Evolutionary conservation across 768 basidiomycete species (phyloP).

Genomic region (Panaeolus papilionaceus): DNA sequence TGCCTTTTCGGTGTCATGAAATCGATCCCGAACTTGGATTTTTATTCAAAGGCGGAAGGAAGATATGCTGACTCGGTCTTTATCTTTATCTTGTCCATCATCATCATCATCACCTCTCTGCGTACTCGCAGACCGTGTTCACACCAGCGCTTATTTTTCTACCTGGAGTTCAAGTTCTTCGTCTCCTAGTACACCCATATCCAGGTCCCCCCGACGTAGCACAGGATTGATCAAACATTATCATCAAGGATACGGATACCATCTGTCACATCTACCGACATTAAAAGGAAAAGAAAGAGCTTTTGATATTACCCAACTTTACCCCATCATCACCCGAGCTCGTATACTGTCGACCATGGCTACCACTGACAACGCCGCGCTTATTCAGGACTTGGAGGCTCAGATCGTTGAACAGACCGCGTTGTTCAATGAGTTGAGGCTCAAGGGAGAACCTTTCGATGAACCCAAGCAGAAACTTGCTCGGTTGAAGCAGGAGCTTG

Average conservation of each 20-base stretch:
- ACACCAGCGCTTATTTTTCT: conserved; percentile 7
- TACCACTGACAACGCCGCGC: conserved; percentile 3
- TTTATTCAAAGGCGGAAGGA: conserved; percentile 3
- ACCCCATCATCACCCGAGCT: neutral
- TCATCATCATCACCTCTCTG: neutral
- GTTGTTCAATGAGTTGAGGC: conserved; percentile 66
- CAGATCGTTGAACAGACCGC: conserved; percentile 63
- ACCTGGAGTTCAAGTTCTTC: neutral
- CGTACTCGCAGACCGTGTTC: neutral
- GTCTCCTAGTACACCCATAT: neutral
- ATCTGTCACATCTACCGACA: neutral
- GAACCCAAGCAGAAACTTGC: conserved; percentile 73
- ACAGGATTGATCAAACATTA: conserved; percentile 10
- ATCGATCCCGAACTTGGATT: neutral
- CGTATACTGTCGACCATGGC: neutral
- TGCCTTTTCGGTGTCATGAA: conserved; percentile 3
- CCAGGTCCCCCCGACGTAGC: neutral
- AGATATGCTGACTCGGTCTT: conserved; percentile 8
- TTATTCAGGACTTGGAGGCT: conserved; percentile 44
- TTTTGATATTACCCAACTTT: neutral
- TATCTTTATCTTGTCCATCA: conserved; percentile 14
- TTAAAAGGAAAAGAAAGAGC: conserved; percentile 11
- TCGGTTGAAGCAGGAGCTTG: conserved; percentile 68
- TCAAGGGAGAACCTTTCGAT: conserved; percentile 61
- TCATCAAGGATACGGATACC: neutral